Evolutionary conservation across 1,284 basidiomycete species (phyloP).

Genomic region (Cryptococcus maquisensis): DNA sequence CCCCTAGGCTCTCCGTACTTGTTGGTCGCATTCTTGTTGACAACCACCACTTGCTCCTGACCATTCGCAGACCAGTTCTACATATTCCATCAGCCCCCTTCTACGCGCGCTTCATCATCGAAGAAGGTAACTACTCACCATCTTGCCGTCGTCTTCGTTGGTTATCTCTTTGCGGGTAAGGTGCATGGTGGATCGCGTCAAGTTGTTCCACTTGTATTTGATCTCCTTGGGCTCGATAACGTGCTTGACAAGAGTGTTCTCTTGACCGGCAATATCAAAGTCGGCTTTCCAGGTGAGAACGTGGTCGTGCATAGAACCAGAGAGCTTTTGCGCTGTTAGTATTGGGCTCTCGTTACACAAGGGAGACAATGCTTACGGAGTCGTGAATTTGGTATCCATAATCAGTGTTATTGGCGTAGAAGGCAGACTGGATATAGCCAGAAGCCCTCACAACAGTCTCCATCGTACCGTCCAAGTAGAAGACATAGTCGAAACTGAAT

Average conservation of each 20-base stretch:
- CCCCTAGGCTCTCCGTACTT: constrained; percentile 41
- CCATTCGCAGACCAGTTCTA: constrained; percentile 53
- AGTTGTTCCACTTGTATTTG: constrained; percentile 57
- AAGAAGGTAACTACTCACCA: constrained; percentile 9
- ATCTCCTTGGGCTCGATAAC: constrained; percentile 51
- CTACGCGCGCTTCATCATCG: constrained; percentile 23
- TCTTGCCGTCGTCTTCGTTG: constrained; percentile 12
- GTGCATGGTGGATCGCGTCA: constrained; percentile 1
- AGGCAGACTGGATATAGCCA: constrained; percentile 52
- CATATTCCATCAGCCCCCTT: constrained; percentile 32
- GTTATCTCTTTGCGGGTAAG: constrained; percentile 13
- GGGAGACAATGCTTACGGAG: constrained; percentile 47
- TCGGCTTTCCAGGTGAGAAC: constrained; percentile 64
- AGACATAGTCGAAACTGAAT: constrained; percentile 30
- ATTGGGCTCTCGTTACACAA: not conserved
- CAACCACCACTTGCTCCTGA: constrained; percentile 57
- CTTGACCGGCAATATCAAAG: constrained; percentile 58
- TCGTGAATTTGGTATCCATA: constrained; percentile 60
- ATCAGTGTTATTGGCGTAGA: constrained; percentile 52
- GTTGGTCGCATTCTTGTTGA: constrained; percentile 58
- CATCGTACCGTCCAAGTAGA: constrained; percentile 39
- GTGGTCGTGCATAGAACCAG: constrained; percentile 64
- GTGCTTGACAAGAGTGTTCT: constrained; percentile 57
- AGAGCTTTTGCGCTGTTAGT: not conserved
- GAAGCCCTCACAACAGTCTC: constrained; percentile 39